These are phyloP conservation scores for Phyllosticta capitalensis DNA, from an alignment of 2,329 filamentous ascomycete genomes.

Conservation along the genomic window DNA sequence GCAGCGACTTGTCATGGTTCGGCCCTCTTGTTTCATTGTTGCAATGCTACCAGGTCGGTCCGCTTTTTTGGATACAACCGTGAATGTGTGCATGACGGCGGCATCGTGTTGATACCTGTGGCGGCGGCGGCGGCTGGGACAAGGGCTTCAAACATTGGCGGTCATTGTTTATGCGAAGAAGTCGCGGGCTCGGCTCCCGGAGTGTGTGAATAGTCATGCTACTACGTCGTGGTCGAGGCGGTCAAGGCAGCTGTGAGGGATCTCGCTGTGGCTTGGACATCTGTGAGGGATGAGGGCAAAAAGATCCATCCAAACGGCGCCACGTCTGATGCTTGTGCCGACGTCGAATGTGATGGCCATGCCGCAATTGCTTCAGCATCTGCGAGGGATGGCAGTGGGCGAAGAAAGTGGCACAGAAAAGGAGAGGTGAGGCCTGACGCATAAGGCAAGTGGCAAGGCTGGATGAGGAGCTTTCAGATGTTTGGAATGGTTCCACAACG, in stretches of 20 bases:
- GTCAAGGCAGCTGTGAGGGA: background rate
- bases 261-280: background rate
- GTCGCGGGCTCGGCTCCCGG: no score
- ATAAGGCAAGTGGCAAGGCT: background rate
- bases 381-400: conserved; percentile 2
- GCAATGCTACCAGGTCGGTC: background rate
- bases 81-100: background rate
- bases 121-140: no score
- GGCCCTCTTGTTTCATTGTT: background rate
- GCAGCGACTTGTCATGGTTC: background rate
- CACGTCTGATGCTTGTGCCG: background rate
- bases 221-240: background rate
- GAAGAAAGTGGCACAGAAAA: background rate
- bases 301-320: background rate
- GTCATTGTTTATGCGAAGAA: background rate
- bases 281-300: background rate
- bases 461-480: background rate
- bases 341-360: background rate
- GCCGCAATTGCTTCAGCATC: conserved; percentile 1
- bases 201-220: background rate
- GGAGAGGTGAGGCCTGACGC: background rate
- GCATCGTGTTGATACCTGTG: background rate
- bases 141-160: background rate
- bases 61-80: no score
- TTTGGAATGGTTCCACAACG: background rate